These are phyloP conservation scores for Limonium bicolor DNA, from an alignment of 148 eudicot genomes.

Conservation along the genomic window DNA sequence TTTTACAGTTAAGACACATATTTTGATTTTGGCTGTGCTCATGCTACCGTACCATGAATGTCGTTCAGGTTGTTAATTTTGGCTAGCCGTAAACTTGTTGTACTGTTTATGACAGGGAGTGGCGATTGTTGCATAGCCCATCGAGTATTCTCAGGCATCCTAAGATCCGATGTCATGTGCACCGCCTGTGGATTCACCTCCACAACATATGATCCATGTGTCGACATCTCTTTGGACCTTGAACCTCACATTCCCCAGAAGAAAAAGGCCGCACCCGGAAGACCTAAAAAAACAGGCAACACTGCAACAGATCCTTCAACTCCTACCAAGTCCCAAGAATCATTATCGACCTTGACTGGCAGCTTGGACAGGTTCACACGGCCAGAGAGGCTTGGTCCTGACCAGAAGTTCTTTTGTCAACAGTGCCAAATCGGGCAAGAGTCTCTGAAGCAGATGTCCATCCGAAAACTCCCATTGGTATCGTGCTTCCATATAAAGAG, in stretches of 20 bases:
- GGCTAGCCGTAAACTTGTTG: not conserved
- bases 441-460: constrained; percentile 76
- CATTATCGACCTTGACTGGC: constrained; percentile 32
- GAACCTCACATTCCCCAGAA: constrained; percentile 30
- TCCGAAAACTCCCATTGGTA: constrained; percentile 65
- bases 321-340: constrained; percentile 10
- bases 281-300: constrained; percentile 28
- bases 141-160: constrained; percentile 63
- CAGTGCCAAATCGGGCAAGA: constrained; percentile 64
- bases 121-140: constrained; percentile 80
- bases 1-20: too few species aligned
- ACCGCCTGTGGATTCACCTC: constrained; percentile 76
- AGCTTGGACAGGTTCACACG: constrained; percentile 69
- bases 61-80: not conserved
- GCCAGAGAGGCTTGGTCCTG: constrained; percentile 60
- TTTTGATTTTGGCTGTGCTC: too few species aligned
- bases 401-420: constrained; percentile 73
- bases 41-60: not conserved
- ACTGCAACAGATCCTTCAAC: constrained; percentile 19
- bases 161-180: constrained; percentile 77
- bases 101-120: constrained; percentile 20
- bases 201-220: constrained; percentile 66
- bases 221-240: constrained; percentile 69
- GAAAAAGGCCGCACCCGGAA: constrained; percentile 16
- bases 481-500: constrained; percentile 74